Conservation (phyloP, 768 basidiomycete species). For the Termitomyces sp. region DNA sequence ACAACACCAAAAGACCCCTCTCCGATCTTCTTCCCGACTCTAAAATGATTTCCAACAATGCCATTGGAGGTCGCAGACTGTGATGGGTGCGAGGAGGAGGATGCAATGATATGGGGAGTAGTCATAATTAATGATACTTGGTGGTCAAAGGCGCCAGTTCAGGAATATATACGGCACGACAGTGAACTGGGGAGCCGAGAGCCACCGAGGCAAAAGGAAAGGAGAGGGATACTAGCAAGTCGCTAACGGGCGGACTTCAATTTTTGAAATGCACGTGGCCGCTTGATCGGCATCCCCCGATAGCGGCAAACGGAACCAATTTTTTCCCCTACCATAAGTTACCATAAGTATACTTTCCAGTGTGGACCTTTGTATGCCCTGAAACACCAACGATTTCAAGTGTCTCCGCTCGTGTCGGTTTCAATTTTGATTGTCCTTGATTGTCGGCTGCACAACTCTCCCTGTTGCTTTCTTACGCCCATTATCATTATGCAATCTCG, state of each 20-base stretch:
- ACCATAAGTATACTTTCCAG: too few species aligned
- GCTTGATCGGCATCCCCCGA: slow-evolving; percentile 11
- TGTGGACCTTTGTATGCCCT: too few species aligned
- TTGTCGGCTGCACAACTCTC: too few species aligned
- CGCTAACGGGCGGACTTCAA: slow-evolving; percentile 15
- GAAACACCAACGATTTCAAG: not conserved
- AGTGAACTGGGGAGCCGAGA: slow-evolving; percentile 15
- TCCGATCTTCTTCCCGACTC: slow-evolving; percentile 98
- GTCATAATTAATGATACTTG: slow-evolving; percentile 45
- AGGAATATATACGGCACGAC: slow-evolving; percentile 16
- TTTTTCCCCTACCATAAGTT: too few species aligned
- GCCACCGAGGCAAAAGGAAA: slow-evolving; percentile 16
- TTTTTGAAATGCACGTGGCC: slow-evolving; percentile 17
- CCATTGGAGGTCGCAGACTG: slow-evolving; percentile 64
- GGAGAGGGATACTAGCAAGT: slow-evolving; percentile 1
- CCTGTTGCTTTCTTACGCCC: too few species aligned
- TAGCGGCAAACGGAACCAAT: not conserved
- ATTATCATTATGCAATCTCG: not conserved
- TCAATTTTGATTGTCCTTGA: not conserved
- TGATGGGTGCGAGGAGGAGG: slow-evolving; percentile 64
- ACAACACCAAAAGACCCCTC: slow-evolving; percentile 99
- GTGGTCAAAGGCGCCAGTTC: slow-evolving; percentile 20
- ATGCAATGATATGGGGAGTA: slow-evolving; percentile 81
- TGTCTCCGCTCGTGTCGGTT: not conserved
- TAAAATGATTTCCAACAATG: slow-evolving; percentile 76